Evolutionary conservation across 371 early-diverging fungal species (phyloP), one percentile per base, ranked within the genome.

Genomic region (Apophysomyces elegans): DNA sequence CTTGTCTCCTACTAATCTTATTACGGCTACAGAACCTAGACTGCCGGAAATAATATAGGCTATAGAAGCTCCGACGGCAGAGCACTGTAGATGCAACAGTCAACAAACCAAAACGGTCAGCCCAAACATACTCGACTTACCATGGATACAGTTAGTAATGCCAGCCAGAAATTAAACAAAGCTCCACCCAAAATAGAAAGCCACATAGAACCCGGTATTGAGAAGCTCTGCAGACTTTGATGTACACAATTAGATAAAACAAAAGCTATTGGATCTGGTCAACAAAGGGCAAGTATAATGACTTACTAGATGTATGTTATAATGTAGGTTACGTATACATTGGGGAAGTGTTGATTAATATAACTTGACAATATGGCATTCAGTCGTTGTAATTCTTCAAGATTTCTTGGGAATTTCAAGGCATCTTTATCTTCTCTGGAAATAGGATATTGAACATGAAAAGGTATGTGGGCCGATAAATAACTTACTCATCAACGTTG

Each of bases 201-300:
- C 89, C 87, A 87, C 86, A 87, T 87, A 57, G 88, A 87, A 5
- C 89, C 89, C 35, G 89, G 89, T 41, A 89, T 84, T 21, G 87
- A 86, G 63, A 89, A 89, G 37, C 87, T 86, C 62, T 89, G 88
- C 13, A 89, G 75, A 56, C 89, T 89, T 59, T 26, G n/a, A 36
- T 45, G 37, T 13, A 56, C 46, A 47, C 12, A 7, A 21, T 46
- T 5, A 13, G 18, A 39, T 11, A 37, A 38, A 32, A 58, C 50
- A 57, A 35, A 58, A 36, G 32, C 32, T 26, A 26, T 26, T 26
- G 32, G 32, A 26, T 2, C 32, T 2, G 1, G 32, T 26, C 43
- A 37, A 39, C n/a, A 60, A 14, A 43, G 11, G 2, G 35, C 5
- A n/a, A 50, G 21, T 5, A 5, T 26, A 50, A 21, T 8, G 0